These are phyloP conservation scores for Raphidocelis subcapitata DNA, from an alignment of 139 green algal genomes.

Conservation along the genomic window DNA sequence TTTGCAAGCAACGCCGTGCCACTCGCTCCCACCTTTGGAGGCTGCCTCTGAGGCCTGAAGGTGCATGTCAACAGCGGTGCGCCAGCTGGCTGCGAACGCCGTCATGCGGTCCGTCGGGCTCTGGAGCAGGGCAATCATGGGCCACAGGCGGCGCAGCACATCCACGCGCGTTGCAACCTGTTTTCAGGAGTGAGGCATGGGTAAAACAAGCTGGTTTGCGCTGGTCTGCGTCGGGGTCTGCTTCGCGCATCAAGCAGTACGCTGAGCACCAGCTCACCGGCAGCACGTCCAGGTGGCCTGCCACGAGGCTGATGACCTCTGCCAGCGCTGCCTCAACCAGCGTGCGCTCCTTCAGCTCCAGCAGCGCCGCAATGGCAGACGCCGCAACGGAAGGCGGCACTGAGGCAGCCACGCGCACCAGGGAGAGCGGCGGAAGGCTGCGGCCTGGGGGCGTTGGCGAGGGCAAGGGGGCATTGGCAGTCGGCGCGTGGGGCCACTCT, in stretches of 20 bases:
- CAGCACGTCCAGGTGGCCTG: constrained; percentile 22
- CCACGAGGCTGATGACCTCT: constrained; percentile 19
- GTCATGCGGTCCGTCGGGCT: constrained; percentile 27
- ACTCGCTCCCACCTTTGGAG: neutral
- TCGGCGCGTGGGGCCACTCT: too few species aligned
- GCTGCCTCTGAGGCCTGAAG: neutral
- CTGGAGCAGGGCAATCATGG: constrained; percentile 27
- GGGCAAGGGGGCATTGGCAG: too few species aligned
- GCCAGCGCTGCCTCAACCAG: constrained; percentile 28
- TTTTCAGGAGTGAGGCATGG: neutral
- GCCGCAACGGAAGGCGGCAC: constrained; percentile 22
- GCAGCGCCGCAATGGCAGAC: constrained; percentile 23
- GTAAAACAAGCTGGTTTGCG: neutral
- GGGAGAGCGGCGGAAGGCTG: neutral
- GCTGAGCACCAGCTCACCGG: constrained; percentile 3
- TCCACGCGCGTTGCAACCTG: constrained; percentile 12
- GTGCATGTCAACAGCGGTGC: constrained; percentile 17
- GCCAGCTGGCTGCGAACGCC: constrained; percentile 21
- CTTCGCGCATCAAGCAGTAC: too few species aligned
- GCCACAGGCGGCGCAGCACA: constrained; percentile 28
- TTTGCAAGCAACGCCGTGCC: neutral
- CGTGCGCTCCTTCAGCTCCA: constrained; percentile 22
- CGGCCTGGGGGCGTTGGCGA: too few species aligned
- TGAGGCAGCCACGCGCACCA: neutral
- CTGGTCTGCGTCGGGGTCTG: too few species aligned